Conservation (phyloP, 441 rosid genomes). For the Jatropha podagrica region DNA sequence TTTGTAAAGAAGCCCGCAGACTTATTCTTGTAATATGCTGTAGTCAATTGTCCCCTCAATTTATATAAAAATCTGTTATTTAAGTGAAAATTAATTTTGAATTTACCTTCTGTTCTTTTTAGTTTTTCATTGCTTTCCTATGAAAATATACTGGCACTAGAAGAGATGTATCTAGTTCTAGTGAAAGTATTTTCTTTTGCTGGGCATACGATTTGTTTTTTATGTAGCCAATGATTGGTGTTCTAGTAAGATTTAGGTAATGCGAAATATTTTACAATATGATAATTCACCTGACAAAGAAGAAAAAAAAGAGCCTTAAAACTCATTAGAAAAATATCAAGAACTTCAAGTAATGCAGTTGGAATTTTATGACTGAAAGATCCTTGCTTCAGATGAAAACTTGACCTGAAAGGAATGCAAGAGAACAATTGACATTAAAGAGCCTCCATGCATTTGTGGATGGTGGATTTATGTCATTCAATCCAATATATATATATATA, state of each 20-base stretch:
- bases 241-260: not conserved
- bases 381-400: constrained; percentile 6
- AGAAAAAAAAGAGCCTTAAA: not conserved
- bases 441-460: too few species aligned
- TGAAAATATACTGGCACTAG: not conserved
- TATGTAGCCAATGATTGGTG: not conserved
- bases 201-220: not conserved
- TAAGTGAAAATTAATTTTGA: not conserved
- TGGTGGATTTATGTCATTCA: not conserved
- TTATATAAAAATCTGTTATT: constrained; percentile 9
- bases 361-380: constrained; percentile 4
- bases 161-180: not conserved
- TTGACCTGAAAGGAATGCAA: not conserved
- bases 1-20: constrained; percentile 25
- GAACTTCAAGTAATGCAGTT: not conserved
- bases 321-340: not conserved
- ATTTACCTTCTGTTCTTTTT: not conserved
- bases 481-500: not conserved
- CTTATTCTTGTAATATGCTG: constrained; percentile 19
- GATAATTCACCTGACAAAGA: not conserved
- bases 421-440: not conserved
- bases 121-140: constrained; percentile 1
- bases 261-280: not conserved
- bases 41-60: constrained; percentile 12
- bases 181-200: not conserved